Percentiles rank a stretch among this genome's conserved stretches.
phyloP scores from a whole-genome alignment of 202 grass and related monocot species.

The Musa balbisiana region DNA sequence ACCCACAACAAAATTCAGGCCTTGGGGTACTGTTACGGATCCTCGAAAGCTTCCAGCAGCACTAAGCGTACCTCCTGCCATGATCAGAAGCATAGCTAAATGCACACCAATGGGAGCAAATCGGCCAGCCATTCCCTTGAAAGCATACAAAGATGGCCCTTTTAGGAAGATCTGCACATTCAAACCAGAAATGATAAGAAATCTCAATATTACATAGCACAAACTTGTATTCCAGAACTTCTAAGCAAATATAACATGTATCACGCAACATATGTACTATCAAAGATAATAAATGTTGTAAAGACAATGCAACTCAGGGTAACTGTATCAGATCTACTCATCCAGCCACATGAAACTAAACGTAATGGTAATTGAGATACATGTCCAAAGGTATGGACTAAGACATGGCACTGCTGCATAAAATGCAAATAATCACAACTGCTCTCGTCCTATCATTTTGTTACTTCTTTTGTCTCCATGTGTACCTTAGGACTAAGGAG shows the following conservation, averaged over 20 bases:
- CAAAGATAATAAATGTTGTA: neutral
- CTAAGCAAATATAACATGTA: too few species aligned
- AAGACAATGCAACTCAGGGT: neutral
- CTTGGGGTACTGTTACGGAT: slow-evolving; percentile 82
- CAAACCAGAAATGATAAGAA: neutral
- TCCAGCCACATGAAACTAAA: neutral
- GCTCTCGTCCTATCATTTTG: too few species aligned
- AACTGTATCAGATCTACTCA: neutral
- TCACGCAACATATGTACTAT: too few species aligned
- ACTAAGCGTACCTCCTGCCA: slow-evolving; percentile 80
- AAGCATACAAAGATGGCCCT: slow-evolving; percentile 77
- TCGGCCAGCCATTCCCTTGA: slow-evolving; percentile 76
- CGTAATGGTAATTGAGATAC: too few species aligned
- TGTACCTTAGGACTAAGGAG: too few species aligned
- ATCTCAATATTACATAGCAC: neutral
- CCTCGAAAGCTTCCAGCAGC: slow-evolving; percentile 83
- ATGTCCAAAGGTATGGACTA: too few species aligned
- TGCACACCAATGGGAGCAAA: slow-evolving; percentile 87
- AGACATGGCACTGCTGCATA: too few species aligned
- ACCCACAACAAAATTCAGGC: slow-evolving; percentile 82
- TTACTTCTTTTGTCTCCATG: too few species aligned
- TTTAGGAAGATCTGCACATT: slow-evolving; percentile 63
- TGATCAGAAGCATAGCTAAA: slow-evolving; percentile 85
- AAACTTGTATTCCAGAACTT: neutral
- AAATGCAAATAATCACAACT: too few species aligned